Evolutionary conservation across 768 basidiomycete species (phyloP).

Genomic region (Panaeolus cyanescens): DNA sequence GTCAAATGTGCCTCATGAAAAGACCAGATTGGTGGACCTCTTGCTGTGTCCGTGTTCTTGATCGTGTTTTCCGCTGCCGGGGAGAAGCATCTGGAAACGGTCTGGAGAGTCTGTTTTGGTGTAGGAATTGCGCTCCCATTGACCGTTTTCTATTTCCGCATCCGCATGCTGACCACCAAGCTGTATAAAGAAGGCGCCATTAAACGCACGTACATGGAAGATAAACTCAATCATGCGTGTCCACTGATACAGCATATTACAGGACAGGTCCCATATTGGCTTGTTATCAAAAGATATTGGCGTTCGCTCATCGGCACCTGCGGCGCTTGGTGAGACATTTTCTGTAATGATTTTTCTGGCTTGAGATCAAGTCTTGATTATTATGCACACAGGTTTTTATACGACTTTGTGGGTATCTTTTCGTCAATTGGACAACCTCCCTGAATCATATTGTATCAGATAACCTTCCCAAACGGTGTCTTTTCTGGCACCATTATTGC

Average conservation of each 20-base stretch:
- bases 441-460: slow-evolving; percentile 29
- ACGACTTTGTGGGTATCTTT: slow-evolving; percentile 55
- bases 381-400: slow-evolving; percentile 53
- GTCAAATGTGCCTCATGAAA: background rate
- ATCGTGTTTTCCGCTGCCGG: slow-evolving; percentile 71
- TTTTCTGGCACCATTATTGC: slow-evolving; percentile 71
- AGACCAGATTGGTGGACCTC: slow-evolving; percentile 60
- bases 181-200: slow-evolving; percentile 68
- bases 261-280: slow-evolving; percentile 61
- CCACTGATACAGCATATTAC: background rate
- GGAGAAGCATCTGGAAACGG: slow-evolving; percentile 57
- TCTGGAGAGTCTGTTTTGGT: slow-evolving; percentile 71
- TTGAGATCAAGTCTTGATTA: background rate
- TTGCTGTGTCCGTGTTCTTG: slow-evolving; percentile 67
- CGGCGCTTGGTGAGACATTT: slow-evolving; percentile 59
- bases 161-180: slow-evolving; percentile 70
- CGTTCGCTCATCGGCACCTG: slow-evolving; percentile 67
- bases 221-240: background rate
- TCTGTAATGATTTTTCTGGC: background rate
- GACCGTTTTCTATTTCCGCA: slow-evolving; percentile 70
- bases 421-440: background rate
- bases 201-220: slow-evolving; percentile 42
- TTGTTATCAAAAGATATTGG: slow-evolving; percentile 70
- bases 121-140: slow-evolving; percentile 64
- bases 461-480: slow-evolving; percentile 74